These are phyloP conservation scores for Ilex asprella DNA, from an alignment of 257 asterid species.

Conservation along the genomic window DNA sequence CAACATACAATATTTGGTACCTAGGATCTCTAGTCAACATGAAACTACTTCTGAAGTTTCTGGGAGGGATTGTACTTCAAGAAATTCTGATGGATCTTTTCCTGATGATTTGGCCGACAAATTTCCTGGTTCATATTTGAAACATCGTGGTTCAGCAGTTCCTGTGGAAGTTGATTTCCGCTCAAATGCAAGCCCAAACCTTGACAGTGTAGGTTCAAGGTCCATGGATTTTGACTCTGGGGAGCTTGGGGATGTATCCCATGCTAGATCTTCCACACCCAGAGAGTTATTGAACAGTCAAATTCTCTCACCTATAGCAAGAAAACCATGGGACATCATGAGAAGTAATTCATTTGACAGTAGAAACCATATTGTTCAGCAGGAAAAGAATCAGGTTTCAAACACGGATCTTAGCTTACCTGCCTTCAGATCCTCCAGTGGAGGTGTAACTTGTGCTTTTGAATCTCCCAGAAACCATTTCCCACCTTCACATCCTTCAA, in stretches of 20 bases:
- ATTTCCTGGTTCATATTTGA: conserved; percentile 28
- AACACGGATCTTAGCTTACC: conserved; percentile 33
- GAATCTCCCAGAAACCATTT: conserved; percentile 53
- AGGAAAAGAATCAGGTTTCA: conserved; percentile 48
- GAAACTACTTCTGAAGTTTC: conserved; percentile 44
- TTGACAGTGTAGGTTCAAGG: conserved; percentile 38
- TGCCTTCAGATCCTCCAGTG: conserved; percentile 38
- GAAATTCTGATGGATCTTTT: conserved; percentile 10
- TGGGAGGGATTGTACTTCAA: conserved; percentile 29
- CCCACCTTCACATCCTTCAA: conserved; percentile 38
- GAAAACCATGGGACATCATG: conserved; percentile 47
- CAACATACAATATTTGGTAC: conserved; percentile 27
- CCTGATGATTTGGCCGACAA: conserved; percentile 16
- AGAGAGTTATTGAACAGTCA: conserved; percentile 56
- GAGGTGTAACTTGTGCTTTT: conserved; percentile 44
- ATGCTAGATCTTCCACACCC: conserved; percentile 35
- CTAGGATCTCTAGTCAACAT: conserved; percentile 38
- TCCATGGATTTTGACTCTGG: conserved; percentile 38
- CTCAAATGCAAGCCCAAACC: conserved; percentile 24
- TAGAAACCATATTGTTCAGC: conserved; percentile 38
- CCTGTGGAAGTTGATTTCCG: conserved; percentile 23
- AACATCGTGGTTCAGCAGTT: conserved; percentile 22
- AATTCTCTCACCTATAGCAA: conserved; percentile 58
- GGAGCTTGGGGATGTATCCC: conserved; percentile 41
- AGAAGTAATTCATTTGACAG: conserved; percentile 51